Conservation (phyloP, 2,329 filamentous ascomycete species). For the Diaporthe vaccinii region DNA sequence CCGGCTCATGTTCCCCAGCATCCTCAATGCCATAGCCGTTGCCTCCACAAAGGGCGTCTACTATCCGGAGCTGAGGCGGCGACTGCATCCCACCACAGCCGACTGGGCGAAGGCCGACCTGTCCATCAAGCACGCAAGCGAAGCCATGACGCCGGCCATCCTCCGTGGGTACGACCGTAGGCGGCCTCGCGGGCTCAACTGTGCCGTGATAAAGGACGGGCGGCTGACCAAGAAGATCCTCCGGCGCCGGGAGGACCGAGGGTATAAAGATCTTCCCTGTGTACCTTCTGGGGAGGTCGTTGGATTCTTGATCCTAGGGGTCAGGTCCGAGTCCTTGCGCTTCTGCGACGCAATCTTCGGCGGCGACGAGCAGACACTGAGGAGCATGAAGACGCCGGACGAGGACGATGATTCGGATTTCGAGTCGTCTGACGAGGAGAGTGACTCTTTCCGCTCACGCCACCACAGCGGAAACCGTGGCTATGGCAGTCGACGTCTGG, state of each 20-base stretch:
- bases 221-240: not conserved
- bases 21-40: not conserved
- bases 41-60: slow-evolving; percentile 4
- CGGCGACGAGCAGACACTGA: not conserved
- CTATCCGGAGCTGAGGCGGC: not conserved
- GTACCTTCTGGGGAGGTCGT: not conserved
- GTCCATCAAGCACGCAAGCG: slow-evolving; percentile 9
- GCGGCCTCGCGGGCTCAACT: slow-evolving; percentile 1
- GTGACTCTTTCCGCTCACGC: not conserved
- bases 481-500: not conserved
- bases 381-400: not conserved
- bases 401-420: not conserved
- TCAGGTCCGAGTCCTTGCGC: not conserved
- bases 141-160: not conserved
- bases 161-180: not conserved
- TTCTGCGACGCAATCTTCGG: not conserved
- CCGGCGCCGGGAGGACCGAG: not conserved
- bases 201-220: not conserved
- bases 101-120: not conserved
- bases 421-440: not conserved
- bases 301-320: not conserved
- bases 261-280: not conserved
- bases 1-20: slow-evolving; percentile 7
- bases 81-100: not conserved
- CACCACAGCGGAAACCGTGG: too few species aligned